Base-by-base conservation (phyloP, 2,329 filamentous ascomycete genomes). In the Colletotrichum simmondsii region DNA sequence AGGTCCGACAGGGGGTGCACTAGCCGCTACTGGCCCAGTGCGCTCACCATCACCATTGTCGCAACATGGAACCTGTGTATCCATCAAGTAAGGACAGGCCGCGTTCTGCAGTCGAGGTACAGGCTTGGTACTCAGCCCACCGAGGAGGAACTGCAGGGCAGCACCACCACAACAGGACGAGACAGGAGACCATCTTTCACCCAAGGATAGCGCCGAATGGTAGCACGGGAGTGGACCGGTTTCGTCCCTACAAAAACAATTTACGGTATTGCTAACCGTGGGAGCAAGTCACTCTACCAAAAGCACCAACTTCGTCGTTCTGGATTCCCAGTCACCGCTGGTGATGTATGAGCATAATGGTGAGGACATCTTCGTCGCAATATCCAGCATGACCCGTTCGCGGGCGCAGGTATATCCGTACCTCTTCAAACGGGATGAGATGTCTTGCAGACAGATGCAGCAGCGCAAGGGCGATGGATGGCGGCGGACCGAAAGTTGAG, bases 211-310 rank as follows among this genome's bases (percentile, higher is more conserved):
- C 26, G 60, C 70, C 26, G 37, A 10, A 58, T 35, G 46, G 60
- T 72, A 70, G 66, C 42, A 72, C 56, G 53, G 58, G 46, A 72
- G 66, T 71, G 71, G 60, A 71, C 57, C 71, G 22, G 49, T 22
- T 24, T 73, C 56, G 60, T 70, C 56, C 66, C 60, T 65, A 28
- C 65, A 54, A 70, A 57, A 49, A 69, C 70, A 59, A 64, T 22
- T 22, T 24, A 35, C 24, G 46, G 56, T 22, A 46, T 24, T 60
- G 70, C 59, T 35, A 24, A 61, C 30, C 24, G 56, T 61, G 66
- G 42, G 66, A 70, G 54, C 53, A 52, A 22, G 32, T n/a, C 42
- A 56, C n/a, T n/a, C 46, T 61, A 65, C 32, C 22, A 32, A 60
- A 35, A 24, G 42, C 49, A 24, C 59, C 42, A 32, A 16, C 46